Percentiles rank a stretch among this genome's conserved stretches.
These are phyloP conservation scores for Aspergillus sp. DNA, from an alignment of 2,329 filamentous ascomycete genomes.

Conservation along the genomic window DNA sequence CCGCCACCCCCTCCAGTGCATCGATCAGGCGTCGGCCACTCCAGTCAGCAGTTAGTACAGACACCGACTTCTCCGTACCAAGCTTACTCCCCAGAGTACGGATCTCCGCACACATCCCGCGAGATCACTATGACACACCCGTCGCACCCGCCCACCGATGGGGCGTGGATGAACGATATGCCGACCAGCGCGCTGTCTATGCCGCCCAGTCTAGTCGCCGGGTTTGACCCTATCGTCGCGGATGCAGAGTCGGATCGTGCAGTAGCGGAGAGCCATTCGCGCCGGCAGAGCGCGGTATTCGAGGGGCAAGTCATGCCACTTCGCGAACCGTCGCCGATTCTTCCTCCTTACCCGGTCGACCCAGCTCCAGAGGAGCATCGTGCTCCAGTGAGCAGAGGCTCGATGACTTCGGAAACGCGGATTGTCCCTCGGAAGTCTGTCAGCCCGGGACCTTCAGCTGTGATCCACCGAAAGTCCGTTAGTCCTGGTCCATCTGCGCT, in stretches of 20 bases:
- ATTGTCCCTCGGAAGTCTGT: slow-evolving; percentile 20
- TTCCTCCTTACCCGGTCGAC: slow-evolving; percentile 27
- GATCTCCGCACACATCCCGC: slow-evolving; percentile 16
- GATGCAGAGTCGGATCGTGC: slow-evolving; percentile 28
- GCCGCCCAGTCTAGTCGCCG: slow-evolving; percentile 42
- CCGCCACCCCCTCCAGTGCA: slow-evolving; percentile 37
- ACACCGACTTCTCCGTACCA: slow-evolving; percentile 24
- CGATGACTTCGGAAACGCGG: slow-evolving; percentile 25
- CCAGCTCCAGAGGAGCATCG: slow-evolving; percentile 28
- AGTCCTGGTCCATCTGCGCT: not conserved
- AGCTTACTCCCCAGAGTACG: slow-evolving; percentile 27
- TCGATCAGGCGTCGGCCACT: slow-evolving; percentile 29
- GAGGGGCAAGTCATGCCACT: slow-evolving; percentile 25
- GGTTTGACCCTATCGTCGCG: slow-evolving; percentile 34
- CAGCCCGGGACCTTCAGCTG: slow-evolving; percentile 34
- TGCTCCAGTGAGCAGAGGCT: slow-evolving; percentile 21
- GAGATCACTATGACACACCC: slow-evolving; percentile 26
- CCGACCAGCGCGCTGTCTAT: slow-evolving; percentile 28
- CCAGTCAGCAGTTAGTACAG: slow-evolving; percentile 22
- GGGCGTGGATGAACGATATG: slow-evolving; percentile 21
- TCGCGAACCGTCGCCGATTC: slow-evolving; percentile 18
- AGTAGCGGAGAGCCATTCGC: slow-evolving; percentile 25
- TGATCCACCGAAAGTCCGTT: slow-evolving; percentile 52
- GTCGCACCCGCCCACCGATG: slow-evolving; percentile 17
- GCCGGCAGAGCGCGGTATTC: slow-evolving; percentile 24